phyloP scores from a whole-genome alignment of 2,329 filamentous ascomycete species.

The Phyllosticta citriasiana region DNA sequence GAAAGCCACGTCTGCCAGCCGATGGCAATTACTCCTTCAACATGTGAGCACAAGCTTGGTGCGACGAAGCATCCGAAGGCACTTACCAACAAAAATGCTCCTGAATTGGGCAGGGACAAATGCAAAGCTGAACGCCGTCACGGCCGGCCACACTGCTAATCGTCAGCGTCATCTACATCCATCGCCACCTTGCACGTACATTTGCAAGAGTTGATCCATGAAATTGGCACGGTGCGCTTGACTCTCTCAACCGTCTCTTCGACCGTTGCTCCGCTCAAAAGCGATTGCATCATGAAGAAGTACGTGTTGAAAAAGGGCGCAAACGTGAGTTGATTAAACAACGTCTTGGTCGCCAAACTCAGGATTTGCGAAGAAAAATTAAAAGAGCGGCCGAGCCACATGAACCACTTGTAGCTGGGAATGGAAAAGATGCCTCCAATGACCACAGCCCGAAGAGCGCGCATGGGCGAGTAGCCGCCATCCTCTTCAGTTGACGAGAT shows the following conservation, averaged over 20 bases:
- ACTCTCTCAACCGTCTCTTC: conserved; percentile 60
- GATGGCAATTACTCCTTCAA: conserved; percentile 56
- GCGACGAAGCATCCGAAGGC: background rate
- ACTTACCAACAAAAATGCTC: conserved; percentile 58
- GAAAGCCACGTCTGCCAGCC: conserved; percentile 90
- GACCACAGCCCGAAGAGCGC: conserved; percentile 60
- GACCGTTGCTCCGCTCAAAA: conserved; percentile 49
- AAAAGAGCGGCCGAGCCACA: conserved; percentile 71
- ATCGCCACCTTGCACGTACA: background rate
- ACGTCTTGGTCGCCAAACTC: conserved; percentile 66
- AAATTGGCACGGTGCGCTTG: conserved; percentile 63
- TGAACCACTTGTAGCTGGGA: conserved; percentile 73
- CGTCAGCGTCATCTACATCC: background rate
- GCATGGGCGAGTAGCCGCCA: conserved; percentile 51
- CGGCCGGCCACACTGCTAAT: conserved; percentile 63
- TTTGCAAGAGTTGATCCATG: conserved; percentile 70
- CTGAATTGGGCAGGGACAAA: conserved; percentile 71
- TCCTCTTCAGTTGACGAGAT: conserved; percentile 32
- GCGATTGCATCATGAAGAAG: conserved; percentile 42
- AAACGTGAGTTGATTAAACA: conserved; percentile 70
- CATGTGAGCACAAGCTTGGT: background rate
- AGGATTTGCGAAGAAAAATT: conserved; percentile 67
- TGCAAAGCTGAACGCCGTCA: conserved; percentile 80
- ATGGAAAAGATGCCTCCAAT: conserved; percentile 68
- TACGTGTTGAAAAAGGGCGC: conserved; percentile 54